A percentile compares a stretch with the other conserved stretches of the same genome.
phyloP scores from a whole-genome alignment of 1,284 basidiomycete genomes.

The Tetrapyrgos nigripes region DNA sequence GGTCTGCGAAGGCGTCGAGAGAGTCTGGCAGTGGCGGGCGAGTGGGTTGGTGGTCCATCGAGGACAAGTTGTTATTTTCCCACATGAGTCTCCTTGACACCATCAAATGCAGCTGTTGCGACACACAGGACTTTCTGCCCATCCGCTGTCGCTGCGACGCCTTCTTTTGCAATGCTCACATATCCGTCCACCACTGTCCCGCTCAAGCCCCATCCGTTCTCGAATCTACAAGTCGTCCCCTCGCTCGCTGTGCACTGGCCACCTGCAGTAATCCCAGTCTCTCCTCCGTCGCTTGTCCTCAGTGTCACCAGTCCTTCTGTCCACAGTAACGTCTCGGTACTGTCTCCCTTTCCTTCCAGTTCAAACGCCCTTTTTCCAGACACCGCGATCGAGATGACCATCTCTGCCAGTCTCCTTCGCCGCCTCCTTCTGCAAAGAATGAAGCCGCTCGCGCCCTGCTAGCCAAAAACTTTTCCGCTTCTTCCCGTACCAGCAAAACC shows the following conservation, averaged over 20 bases:
- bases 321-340: conserved; percentile 49
- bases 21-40: conserved; percentile 43
- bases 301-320: conserved; percentile 69
- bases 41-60: conserved; percentile 43
- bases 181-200: conserved; percentile 63
- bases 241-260: conserved; percentile 54
- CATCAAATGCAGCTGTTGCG: not conserved
- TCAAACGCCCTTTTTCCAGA: conserved; percentile 40
- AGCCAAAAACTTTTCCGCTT: conserved; percentile 56
- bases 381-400: conserved; percentile 68
- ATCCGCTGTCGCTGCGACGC: conserved; percentile 59
- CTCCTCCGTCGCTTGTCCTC: conserved; percentile 51
- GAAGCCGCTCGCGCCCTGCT: conserved; percentile 59
- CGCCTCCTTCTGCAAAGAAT: conserved; percentile 41
- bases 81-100: no score
- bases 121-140: conserved; percentile 61
- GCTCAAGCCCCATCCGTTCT: conserved; percentile 21
- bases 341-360: conserved; percentile 1
- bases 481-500: conserved; percentile 26
- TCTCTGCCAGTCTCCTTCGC: conserved; percentile 44
- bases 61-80: not conserved
- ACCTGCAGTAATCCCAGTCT: conserved; percentile 63
- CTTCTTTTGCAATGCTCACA: conserved; percentile 63
- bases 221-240: conserved; percentile 29
- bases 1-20: conserved; percentile 53